A percentile compares a stretch with the other conserved stretches of the same genome.
phyloP scores from a whole-genome alignment of 2,329 filamentous ascomycete genomes.

The Verticillium klebahnii region DNA sequence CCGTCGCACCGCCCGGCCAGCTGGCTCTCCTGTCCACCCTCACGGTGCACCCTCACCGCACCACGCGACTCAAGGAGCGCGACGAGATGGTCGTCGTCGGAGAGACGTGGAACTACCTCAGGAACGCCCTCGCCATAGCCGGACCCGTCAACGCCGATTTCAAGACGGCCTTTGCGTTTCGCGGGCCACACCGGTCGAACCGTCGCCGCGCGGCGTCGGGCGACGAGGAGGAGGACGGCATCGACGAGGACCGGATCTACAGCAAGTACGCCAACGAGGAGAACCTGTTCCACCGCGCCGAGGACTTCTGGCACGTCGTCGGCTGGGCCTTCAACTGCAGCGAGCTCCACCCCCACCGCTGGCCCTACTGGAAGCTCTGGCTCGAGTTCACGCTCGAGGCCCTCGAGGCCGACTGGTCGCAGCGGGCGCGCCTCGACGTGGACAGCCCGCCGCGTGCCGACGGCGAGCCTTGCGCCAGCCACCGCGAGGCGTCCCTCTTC shows the following conservation, averaged over 20 bases:
- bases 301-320: conserved; percentile 83
- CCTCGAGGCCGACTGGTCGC: conserved; percentile 65
- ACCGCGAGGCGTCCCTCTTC: conserved; percentile 53
- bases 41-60: conserved; percentile 75
- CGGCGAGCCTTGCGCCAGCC: conserved; percentile 17
- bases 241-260: conserved; percentile 48
- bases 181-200: conserved; percentile 31
- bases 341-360: conserved; percentile 64
- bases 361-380: conserved; percentile 79
- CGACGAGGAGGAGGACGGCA: conserved; percentile 37
- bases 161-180: conserved; percentile 68
- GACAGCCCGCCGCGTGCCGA: conserved; percentile 18
- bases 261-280: conserved; percentile 57
- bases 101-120: conserved; percentile 66
- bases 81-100: conserved; percentile 61
- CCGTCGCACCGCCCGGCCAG: conserved; percentile 66
- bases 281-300: conserved; percentile 69
- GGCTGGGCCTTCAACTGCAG: conserved; percentile 93
- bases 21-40: conserved; percentile 76
- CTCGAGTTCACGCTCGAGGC: conserved; percentile 74
- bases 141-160: conserved; percentile 70
- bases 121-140: conserved; percentile 57
- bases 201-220: not conserved
- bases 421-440: conserved; percentile 46
- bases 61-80: conserved; percentile 61